Evolutionary conservation across 1,284 basidiomycete genomes (phyloP).

Genomic region (Veloporphyrellus conicus): DNA sequence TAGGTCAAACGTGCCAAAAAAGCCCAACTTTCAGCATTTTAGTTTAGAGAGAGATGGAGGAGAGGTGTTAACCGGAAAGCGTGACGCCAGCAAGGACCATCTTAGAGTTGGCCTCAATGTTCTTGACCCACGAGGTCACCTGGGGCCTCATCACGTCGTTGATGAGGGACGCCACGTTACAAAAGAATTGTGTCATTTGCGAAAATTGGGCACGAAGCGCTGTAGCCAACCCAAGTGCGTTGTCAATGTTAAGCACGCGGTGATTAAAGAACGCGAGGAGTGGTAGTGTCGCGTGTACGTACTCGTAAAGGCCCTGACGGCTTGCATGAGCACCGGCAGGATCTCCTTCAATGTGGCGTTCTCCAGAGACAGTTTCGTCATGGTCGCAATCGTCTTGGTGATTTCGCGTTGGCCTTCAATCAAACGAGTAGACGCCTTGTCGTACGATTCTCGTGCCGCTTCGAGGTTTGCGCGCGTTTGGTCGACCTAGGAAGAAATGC

Average conservation of each 20-base stretch:
- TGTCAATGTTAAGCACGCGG: not conserved
- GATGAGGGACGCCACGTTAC: constrained; percentile 17
- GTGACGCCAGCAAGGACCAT: constrained; percentile 19
- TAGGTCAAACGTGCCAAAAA: not conserved
- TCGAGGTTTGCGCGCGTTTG: constrained; percentile 21
- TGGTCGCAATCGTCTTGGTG: constrained; percentile 18
- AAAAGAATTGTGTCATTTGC: constrained; percentile 20
- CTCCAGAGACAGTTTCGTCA: constrained; percentile 20
- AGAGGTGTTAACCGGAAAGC: constrained; percentile 8
- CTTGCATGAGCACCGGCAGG: constrained; percentile 15
- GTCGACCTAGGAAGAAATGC: constrained; percentile 11
- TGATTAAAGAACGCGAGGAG: not conserved
- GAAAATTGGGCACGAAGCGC: constrained; percentile 21
- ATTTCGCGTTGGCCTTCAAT: constrained; percentile 21
- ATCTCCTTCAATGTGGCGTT: constrained; percentile 22
- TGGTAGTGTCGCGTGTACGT: not conserved
- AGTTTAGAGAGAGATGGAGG: not conserved
- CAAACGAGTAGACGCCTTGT: constrained; percentile 11
- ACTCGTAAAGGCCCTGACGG: constrained; percentile 21
- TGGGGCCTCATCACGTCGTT: constrained; percentile 23
- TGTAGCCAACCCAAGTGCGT: not conserved
- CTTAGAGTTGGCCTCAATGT: constrained; percentile 15
- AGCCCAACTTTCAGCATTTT: not conserved
- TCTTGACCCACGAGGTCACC: constrained; percentile 18
- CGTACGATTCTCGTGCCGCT: constrained; percentile 16